Conservation (phyloP, 2,329 filamentous ascomycete genomes). For the Nemania sp. region DNA sequence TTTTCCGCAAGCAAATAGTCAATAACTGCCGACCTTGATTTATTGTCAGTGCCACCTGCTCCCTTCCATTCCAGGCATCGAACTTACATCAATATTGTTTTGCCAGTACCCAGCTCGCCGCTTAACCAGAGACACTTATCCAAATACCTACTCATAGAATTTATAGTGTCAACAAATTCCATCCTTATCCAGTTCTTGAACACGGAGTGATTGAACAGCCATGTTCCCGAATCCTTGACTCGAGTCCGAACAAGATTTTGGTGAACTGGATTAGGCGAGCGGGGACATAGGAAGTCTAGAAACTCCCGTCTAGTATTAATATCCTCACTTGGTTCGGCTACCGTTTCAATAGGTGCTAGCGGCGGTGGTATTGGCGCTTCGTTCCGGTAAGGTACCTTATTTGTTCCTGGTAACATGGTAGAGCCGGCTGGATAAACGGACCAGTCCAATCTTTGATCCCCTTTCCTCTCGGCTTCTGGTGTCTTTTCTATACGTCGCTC, state of each 20-base stretch:
- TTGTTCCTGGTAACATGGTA: too few species aligned
- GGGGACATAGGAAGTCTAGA: conserved; percentile 5
- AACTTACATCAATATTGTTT: conserved; percentile 32
- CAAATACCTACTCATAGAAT: background rate
- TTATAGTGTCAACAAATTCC: background rate
- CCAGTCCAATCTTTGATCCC: too few species aligned
- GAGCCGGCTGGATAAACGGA: too few species aligned
- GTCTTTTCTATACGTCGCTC: too few species aligned
- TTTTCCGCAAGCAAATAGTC: conserved; percentile 21
- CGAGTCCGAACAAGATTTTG: conserved; percentile 18
- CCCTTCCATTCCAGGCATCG: background rate
- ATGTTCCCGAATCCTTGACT: conserved; percentile 17
- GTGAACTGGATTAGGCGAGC: conserved; percentile 21
- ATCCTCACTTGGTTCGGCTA: too few species aligned
- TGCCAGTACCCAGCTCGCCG: conserved; percentile 23
- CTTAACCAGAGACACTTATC: conserved; percentile 20
- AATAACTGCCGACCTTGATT: conserved; percentile 23
- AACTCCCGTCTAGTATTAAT: conserved; percentile 15
- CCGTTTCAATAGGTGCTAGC: too few species aligned
- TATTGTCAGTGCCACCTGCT: conserved; percentile 13
- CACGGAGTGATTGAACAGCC: conserved; percentile 10
- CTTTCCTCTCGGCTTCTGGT: too few species aligned
- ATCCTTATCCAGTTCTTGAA: conserved; percentile 20
- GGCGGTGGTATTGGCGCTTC: too few species aligned
- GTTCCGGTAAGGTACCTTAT: too few species aligned